phyloP scores from a whole-genome alignment of 78 protist genomes.

The Isochrysis galbana region DNA sequence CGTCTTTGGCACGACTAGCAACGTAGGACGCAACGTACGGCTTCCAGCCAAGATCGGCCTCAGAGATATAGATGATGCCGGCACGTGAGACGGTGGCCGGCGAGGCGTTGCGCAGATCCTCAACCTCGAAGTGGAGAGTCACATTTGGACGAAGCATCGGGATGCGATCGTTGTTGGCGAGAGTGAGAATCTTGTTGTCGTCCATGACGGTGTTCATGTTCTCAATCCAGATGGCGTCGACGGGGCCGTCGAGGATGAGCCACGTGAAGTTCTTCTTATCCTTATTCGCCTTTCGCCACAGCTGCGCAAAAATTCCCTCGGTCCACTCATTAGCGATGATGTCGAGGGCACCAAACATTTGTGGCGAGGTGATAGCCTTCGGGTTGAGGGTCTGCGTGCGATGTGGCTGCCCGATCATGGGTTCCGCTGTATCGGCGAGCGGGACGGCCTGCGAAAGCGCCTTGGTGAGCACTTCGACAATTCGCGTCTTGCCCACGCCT shows the following conservation, averaged over 20 bases:
- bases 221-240: slow-evolving; percentile 89
- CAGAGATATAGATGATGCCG: slow-evolving; percentile 83
- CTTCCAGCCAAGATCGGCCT: slow-evolving; percentile 80
- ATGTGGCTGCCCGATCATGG: background rate
- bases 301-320: slow-evolving; percentile 80
- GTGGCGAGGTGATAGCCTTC: slow-evolving; percentile 64
- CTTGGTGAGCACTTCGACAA: slow-evolving; percentile 47
- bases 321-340: slow-evolving; percentile 73
- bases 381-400: slow-evolving; percentile 63
- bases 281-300: slow-evolving; percentile 68
- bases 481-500: slow-evolving; percentile 68
- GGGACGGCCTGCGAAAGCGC: slow-evolving; percentile 35
- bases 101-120: slow-evolving; percentile 72
- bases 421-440: slow-evolving; percentile 11
- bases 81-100: slow-evolving; percentile 95
- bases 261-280: slow-evolving; percentile 61
- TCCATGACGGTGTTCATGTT: slow-evolving; percentile 92
- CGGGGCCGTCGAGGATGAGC: slow-evolving; percentile 87
- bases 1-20: background rate
- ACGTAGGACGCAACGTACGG: slow-evolving; percentile 63
- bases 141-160: slow-evolving; percentile 74
- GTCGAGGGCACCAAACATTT: slow-evolving; percentile 75
- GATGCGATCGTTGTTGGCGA: slow-evolving; percentile 88
- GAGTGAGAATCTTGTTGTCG: slow-evolving; percentile 90
- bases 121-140: slow-evolving; percentile 85